Evolutionary conservation across 108 stramenopile species (phyloP).

Genomic region (Seminavis robusta): DNA sequence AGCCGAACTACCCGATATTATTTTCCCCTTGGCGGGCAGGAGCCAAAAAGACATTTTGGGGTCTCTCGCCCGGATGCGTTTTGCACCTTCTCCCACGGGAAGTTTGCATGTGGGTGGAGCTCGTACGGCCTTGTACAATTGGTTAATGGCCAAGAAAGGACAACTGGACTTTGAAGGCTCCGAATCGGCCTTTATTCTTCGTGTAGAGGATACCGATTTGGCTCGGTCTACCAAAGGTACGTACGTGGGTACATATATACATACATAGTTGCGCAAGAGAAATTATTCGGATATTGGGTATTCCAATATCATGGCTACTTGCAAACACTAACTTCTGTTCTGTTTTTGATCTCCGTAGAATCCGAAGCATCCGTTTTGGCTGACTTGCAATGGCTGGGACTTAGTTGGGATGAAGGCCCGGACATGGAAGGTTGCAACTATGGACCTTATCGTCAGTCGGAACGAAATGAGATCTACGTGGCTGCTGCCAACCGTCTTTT

Average conservation of each 20-base stretch:
- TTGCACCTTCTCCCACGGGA: slow-evolving; percentile 95
- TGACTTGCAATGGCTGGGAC: slow-evolving; percentile 90
- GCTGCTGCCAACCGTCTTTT: slow-evolving; percentile 61
- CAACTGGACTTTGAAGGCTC: slow-evolving; percentile 51
- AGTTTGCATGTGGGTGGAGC: slow-evolving; percentile 96
- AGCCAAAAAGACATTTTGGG: slow-evolving; percentile 40
- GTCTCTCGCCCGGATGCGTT: slow-evolving; percentile 91
- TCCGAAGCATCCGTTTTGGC: slow-evolving; percentile 89
- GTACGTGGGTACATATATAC: no score
- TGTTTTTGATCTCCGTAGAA: slow-evolving; percentile 37
- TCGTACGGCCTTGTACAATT: slow-evolving; percentile 96
- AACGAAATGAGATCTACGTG: slow-evolving; percentile 72
- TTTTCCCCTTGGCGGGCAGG: slow-evolving; percentile 69
- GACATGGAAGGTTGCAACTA: slow-evolving; percentile 48
- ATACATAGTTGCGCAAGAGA: no score
- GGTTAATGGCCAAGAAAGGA: slow-evolving; percentile 90
- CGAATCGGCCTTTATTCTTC: slow-evolving; percentile 74
- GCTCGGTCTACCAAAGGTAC: slow-evolving; percentile 77
- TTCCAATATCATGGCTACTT: no score
- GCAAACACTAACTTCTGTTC: no score
- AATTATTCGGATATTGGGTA: no score
- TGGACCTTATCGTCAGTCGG: slow-evolving; percentile 85
- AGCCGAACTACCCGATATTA: slow-evolving; percentile 18
- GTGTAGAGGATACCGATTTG: slow-evolving; percentile 93
- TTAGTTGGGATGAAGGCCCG: slow-evolving; percentile 96